These are phyloP conservation scores for Botryosphaeria dothidea DNA, from an alignment of 2,329 filamentous ascomycete species.

Conservation along the genomic window DNA sequence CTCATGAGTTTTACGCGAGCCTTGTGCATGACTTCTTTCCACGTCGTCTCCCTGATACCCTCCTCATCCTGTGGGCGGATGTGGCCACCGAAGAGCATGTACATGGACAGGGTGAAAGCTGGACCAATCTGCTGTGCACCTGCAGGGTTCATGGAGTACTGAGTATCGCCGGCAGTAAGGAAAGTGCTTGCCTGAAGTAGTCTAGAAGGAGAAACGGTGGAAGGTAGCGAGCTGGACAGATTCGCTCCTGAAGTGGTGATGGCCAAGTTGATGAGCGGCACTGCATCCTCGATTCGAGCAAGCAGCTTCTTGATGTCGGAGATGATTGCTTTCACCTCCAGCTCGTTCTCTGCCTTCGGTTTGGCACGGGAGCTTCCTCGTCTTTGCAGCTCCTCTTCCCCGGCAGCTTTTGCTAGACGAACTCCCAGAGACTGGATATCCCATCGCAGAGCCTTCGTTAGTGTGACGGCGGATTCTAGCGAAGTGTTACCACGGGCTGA, in stretches of 20 bases:
- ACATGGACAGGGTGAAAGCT: slow-evolving; percentile 81
- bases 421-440: slow-evolving; percentile 81
- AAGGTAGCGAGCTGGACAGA: slow-evolving; percentile 75
- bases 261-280: slow-evolving; percentile 88
- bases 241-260: slow-evolving; percentile 92
- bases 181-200: slow-evolving; percentile 91
- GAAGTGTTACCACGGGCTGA: slow-evolving; percentile 75
- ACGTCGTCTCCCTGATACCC: slow-evolving; percentile 68
- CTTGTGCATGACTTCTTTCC: slow-evolving; percentile 97
- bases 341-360: slow-evolving; percentile 58
- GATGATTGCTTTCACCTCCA: slow-evolving; percentile 70
- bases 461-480: slow-evolving; percentile 78
- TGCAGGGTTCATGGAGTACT: slow-evolving; percentile 68
- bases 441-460: slow-evolving; percentile 79
- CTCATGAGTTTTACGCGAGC: slow-evolving; percentile 78
- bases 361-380: slow-evolving; percentile 47
- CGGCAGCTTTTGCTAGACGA: slow-evolving; percentile 69
- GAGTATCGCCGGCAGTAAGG: slow-evolving; percentile 80
- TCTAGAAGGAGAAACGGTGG: slow-evolving; percentile 85
- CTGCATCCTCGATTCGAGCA: slow-evolving; percentile 80
- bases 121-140: slow-evolving; percentile 80
- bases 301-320: slow-evolving; percentile 74
- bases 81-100: slow-evolving; percentile 92
- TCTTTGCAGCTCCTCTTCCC: slow-evolving; percentile 58
- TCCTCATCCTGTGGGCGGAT: slow-evolving; percentile 57